These are phyloP conservation scores for Hirsutella minnesotensis DNA, from an alignment of 2,329 filamentous ascomycete species.

Conservation along the genomic window DNA sequence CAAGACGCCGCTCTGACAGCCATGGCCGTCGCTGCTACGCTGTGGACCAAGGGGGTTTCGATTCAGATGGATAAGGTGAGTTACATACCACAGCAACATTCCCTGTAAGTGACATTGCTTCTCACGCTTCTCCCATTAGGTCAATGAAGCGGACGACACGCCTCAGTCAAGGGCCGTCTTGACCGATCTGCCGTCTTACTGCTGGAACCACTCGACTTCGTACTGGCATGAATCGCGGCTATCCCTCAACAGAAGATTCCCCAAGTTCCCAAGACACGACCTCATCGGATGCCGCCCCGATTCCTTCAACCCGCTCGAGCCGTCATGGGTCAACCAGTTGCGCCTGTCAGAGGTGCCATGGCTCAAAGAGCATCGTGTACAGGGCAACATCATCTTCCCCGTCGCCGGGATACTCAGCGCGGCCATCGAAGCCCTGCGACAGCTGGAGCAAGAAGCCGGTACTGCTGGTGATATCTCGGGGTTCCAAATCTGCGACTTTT, in stretches of 20 bases:
- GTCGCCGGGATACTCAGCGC: constrained; percentile 1
- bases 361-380: constrained; percentile 1
- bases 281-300: constrained; percentile 1
- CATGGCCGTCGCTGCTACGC: not conserved
- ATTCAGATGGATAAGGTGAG: not conserved
- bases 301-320: not conserved
- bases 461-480: not conserved
- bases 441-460: not conserved
- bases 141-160: not conserved
- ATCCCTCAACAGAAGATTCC: not conserved
- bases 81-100: too few species aligned
- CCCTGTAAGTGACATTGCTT: too few species aligned
- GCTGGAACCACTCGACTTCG: constrained; percentile 1
- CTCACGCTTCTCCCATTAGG: not conserved
- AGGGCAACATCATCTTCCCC: constrained; percentile 1
- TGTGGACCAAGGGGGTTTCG: not conserved
- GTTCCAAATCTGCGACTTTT: constrained; percentile 1
- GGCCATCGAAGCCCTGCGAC: constrained; percentile 1
- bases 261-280: not conserved
- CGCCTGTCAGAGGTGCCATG: constrained; percentile 1
- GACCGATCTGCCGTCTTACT: constrained; percentile 1
- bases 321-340: not conserved
- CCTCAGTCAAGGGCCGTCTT: not conserved
- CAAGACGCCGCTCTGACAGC: not conserved
- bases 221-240: constrained; percentile 1